Percentiles rank a stretch among this genome's conserved stretches.
Evolutionary conservation across 345 rosid genomes (phyloP).

Genomic region (Angophora floribunda): DNA sequence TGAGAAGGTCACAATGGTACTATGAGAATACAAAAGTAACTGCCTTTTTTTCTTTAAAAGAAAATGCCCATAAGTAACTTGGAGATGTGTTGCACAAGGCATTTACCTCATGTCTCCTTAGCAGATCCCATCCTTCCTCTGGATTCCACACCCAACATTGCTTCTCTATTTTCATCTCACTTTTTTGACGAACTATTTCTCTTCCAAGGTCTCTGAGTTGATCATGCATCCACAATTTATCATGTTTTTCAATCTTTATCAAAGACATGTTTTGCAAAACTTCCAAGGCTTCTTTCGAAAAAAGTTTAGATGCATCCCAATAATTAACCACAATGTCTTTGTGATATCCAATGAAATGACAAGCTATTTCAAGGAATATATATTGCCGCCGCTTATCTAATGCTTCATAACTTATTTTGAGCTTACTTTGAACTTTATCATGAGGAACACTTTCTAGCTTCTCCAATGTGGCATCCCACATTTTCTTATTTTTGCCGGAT

Average conservation of each 20-base stretch:
- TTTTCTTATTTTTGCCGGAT: fast-evolving
- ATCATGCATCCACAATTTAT: not conserved
- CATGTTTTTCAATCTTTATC: fast-evolving
- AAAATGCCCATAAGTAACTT: too few species aligned
- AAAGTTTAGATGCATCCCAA: not conserved
- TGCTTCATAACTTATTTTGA: not conserved
- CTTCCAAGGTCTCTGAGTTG: not conserved
- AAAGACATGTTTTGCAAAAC: not conserved
- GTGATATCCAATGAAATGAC: fast-evolving
- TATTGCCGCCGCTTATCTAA: not conserved
- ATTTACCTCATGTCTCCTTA: not conserved
- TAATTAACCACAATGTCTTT: fast-evolving
- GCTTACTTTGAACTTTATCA: fast-evolving
- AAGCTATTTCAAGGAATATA: not conserved
- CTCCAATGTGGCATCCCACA: fast-evolving
- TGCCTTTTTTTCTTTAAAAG: too few species aligned
- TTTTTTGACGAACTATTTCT: not conserved
- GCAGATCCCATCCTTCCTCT: not conserved
- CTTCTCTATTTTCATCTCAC: not conserved
- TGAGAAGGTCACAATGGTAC: too few species aligned
- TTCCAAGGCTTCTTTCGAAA: fast-evolving
- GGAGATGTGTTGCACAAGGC: too few species aligned
- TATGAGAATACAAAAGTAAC: too few species aligned
- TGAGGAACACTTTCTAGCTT: not conserved
- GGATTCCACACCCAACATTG: not conserved